Conservation (phyloP, 768 basidiomycete genomes). For the Udeniomyces megalosporus region DNA sequence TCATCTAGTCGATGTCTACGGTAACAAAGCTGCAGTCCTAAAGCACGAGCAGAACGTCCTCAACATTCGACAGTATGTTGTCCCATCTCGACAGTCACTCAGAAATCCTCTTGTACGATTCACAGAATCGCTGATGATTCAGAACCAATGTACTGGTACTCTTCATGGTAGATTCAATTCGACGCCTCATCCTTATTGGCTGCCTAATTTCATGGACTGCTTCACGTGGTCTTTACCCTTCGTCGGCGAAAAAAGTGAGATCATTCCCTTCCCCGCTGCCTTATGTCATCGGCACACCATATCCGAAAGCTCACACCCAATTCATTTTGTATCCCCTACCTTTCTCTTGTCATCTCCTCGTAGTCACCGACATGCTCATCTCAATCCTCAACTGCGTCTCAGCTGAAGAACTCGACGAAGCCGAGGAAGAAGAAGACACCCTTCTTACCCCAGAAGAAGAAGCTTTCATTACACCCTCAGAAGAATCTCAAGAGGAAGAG, state of each 20-base stretch:
- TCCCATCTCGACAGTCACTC: background rate
- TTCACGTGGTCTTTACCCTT: constrained; percentile 99
- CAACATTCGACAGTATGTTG: constrained; percentile 35
- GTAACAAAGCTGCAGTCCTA: constrained; percentile 98
- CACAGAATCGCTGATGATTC: too few species aligned
- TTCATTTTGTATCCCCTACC: background rate
- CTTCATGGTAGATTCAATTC: constrained; percentile 5
- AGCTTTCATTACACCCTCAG: too few species aligned
- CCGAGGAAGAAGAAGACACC: constrained; percentile 36
- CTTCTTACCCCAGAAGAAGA: constrained; percentile 20
- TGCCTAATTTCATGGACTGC: constrained; percentile 99
- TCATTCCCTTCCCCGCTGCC: background rate
- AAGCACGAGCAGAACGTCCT: constrained; percentile 98
- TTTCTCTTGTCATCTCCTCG: background rate
- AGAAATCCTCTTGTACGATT: too few species aligned
- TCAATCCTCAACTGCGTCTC: constrained; percentile 90
- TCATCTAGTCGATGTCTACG: constrained; percentile 76
- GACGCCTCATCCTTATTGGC: constrained; percentile 34
- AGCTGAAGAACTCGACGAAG: constrained; percentile 88
- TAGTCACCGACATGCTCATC: constrained; percentile 97
- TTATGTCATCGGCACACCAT: too few species aligned
- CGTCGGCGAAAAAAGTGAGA: constrained; percentile 89
- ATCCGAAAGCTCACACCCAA: background rate
- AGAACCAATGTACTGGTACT: too few species aligned
- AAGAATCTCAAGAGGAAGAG: too few species aligned